These are phyloP conservation scores for Scleroderma bovista DNA, from an alignment of 768 basidiomycete species.

Conservation along the genomic window DNA sequence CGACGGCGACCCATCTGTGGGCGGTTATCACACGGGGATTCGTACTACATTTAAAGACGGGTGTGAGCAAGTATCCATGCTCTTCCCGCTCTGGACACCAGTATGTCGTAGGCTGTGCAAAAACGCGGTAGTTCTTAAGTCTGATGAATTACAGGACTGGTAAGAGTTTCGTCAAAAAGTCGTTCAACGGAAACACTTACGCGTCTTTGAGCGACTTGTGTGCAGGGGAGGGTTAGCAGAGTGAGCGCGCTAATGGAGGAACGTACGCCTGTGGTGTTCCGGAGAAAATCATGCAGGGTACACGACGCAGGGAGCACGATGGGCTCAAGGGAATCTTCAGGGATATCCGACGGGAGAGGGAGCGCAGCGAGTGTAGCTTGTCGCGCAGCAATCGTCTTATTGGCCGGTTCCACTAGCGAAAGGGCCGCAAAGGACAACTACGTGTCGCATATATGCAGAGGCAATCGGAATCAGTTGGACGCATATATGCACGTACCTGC, in stretches of 20 bases:
- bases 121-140: conserved; percentile 58
- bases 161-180: background rate
- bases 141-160: conserved; percentile 31
- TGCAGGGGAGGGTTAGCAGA: conserved; percentile 3
- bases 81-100: conserved; percentile 84
- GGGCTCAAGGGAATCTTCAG: conserved; percentile 62
- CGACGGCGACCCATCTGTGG: conserved; percentile 66
- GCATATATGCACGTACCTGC: conserved; percentile 19
- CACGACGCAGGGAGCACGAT: conserved; percentile 60
- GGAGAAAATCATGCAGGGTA: conserved; percentile 66
- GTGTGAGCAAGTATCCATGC: conserved; percentile 72
- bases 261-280: conserved; percentile 52
- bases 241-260: background rate
- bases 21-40: conserved; percentile 73
- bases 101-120: conserved; percentile 61
- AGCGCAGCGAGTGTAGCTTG: conserved; percentile 52
- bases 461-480: background rate
- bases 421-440: background rate
- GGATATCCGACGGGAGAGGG: conserved; percentile 58
- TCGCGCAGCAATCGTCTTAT: conserved; percentile 47
- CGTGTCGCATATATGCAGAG: background rate
- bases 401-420: conserved; percentile 11
- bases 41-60: conserved; percentile 72
- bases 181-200: conserved; percentile 34
- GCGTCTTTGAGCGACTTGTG: conserved; percentile 49